Conservation (phyloP, 2,329 filamentous ascomycete genomes). For the Paecilomyces formosus region DNA sequence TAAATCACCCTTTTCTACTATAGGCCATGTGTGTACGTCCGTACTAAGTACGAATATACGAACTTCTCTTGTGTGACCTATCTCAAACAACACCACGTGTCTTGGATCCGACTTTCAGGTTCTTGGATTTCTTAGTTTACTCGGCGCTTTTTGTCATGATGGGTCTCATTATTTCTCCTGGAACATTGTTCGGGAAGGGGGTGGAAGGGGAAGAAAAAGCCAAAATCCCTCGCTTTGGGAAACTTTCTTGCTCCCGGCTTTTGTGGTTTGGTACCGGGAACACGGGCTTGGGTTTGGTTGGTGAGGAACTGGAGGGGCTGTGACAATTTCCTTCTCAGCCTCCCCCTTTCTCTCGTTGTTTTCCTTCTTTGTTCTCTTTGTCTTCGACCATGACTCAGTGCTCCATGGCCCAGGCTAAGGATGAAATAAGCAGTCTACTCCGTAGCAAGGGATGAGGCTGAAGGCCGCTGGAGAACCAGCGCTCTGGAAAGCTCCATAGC, state of each 20-base stretch:
- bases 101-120: neutral
- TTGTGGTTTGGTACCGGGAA: neutral
- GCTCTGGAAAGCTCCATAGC: too few relatives aligned
- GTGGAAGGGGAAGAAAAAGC: too few relatives aligned
- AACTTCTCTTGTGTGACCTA: neutral
- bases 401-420: too few relatives aligned
- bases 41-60: too few relatives aligned
- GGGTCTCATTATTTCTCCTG: neutral
- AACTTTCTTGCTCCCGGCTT: neutral
- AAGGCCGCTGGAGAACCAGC: too few relatives aligned
- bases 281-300: neutral
- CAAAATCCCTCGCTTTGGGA: neutral
- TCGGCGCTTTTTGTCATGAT: neutral
- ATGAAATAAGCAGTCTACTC: too few relatives aligned
- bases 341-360: neutral
- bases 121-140: neutral
- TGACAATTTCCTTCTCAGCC: neutral
- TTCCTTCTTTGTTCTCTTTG: neutral
- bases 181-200: neutral
- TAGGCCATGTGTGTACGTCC: too few relatives aligned
- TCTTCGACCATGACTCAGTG: too few relatives aligned
- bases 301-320: neutral
- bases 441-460: too few relatives aligned
- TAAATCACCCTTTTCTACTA: neutral
- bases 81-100: neutral